Evolutionary conservation across 1,284 basidiomycete species (phyloP).

Genomic region (Moesziomyces antarcticus): DNA sequence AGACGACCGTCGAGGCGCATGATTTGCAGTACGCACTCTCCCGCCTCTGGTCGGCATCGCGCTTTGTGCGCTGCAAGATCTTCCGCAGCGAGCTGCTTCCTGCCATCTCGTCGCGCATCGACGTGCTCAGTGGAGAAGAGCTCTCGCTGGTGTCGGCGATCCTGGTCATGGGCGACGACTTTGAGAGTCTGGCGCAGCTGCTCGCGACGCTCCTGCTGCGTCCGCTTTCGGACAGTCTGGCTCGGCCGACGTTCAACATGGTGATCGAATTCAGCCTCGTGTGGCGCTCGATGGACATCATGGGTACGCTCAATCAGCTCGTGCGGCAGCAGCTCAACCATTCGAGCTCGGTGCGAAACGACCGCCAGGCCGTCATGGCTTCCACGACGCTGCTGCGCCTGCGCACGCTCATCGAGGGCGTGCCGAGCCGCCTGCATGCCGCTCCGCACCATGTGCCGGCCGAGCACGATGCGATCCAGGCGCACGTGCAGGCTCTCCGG

Average conservation of each 20-base stretch:
- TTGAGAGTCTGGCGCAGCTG: conserved; percentile 40
- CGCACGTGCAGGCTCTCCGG: conserved; percentile 27
- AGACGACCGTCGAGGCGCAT: neutral
- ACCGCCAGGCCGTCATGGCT: conserved; percentile 44
- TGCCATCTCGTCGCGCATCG: conserved; percentile 33
- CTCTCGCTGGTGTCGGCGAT: conserved; percentile 33
- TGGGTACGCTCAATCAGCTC: conserved; percentile 45
- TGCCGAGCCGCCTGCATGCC: conserved; percentile 21
- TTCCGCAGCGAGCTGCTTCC: conserved; percentile 31
- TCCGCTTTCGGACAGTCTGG: conserved; percentile 32
- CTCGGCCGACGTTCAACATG: conserved; percentile 39
- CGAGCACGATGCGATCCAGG: conserved; percentile 23
- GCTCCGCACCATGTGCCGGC: conserved; percentile 3
- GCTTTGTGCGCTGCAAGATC: conserved; percentile 46
- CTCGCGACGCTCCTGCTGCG: conserved; percentile 32
- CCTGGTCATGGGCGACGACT: conserved; percentile 33
- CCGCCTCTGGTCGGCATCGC: conserved; percentile 57
- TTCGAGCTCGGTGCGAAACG: conserved; percentile 41
- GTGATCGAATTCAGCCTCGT: conserved; percentile 36
- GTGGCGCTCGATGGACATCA: conserved; percentile 46
- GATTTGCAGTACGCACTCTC: conserved; percentile 16
- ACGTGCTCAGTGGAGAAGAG: conserved; percentile 25
- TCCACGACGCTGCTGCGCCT: conserved; percentile 42
- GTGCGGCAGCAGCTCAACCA: conserved; percentile 51
- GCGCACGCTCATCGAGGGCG: conserved; percentile 38